Percentiles rank a stretch among this genome's conserved stretches.
phyloP scores from a whole-genome alignment of 257 asterid species.

The Striga asiatica region DNA sequence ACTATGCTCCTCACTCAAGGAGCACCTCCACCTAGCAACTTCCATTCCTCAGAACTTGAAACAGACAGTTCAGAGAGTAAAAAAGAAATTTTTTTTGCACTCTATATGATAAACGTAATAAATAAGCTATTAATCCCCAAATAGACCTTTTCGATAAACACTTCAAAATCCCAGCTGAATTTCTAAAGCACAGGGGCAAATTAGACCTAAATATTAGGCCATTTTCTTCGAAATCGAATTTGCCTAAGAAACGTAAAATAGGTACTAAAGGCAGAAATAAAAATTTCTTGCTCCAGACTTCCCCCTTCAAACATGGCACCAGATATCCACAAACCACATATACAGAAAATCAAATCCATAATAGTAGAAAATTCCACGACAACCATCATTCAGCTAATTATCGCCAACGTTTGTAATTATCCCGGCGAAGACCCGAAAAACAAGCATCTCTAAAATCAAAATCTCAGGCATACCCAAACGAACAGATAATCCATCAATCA shows the following conservation, averaged over 20 bases:
- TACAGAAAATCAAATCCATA: neutral
- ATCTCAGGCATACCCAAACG: neutral
- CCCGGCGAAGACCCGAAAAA: neutral
- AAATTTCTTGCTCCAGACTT: neutral
- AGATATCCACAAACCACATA: neutral
- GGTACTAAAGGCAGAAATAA: neutral
- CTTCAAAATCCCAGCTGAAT: neutral
- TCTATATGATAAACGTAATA: neutral
- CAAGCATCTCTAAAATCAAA: constrained; percentile 1
- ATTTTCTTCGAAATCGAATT: neutral
- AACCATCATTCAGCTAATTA: no score
- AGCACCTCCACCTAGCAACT: neutral
- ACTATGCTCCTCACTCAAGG: neutral
- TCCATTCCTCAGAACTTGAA: neutral
- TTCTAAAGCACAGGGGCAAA: neutral
- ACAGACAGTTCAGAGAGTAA: neutral
- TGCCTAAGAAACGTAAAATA: neutral
- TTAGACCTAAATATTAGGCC: neutral
- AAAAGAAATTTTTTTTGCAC: neutral
- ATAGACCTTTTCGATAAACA: neutral
- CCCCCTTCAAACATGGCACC: neutral
- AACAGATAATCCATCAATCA: neutral
- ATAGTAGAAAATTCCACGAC: neutral
- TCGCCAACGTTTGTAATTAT: no score
- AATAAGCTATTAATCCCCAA: neutral